These are phyloP conservation scores for Spongospora subterranea DNA, from an alignment of 208 protist species.

Conservation along the genomic window DNA sequence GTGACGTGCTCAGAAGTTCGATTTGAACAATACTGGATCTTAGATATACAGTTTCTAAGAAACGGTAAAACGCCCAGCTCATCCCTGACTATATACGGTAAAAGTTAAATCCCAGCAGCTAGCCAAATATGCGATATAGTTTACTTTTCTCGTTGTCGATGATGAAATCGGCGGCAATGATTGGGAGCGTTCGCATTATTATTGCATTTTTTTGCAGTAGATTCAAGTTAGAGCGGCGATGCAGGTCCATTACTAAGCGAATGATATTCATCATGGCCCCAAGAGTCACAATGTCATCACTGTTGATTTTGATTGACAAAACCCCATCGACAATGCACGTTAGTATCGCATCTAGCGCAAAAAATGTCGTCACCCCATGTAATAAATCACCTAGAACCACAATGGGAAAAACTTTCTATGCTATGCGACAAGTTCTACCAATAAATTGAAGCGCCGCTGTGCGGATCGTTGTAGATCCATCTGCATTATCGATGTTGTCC, in stretches of 20 bases:
- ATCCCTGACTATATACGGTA: neutral
- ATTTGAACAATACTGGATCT: neutral
- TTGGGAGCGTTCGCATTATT: neutral
- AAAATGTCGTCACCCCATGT: neutral
- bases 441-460: too few species aligned
- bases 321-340: neutral
- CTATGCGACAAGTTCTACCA: neutral
- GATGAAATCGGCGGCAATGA: neutral
- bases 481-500: too few species aligned
- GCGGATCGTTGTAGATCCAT: too few species aligned
- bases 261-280: neutral
- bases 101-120: neutral
- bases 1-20: neutral
- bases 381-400: neutral
- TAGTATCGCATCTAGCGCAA: neutral
- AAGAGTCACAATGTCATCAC: neutral
- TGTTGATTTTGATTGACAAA: neutral
- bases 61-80: conserved; percentile 22
- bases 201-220: neutral
- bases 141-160: neutral
- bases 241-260: conserved; percentile 4
- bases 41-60: conserved; percentile 6
- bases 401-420: too few species aligned
- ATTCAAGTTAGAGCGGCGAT: neutral
- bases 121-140: neutral